These are phyloP conservation scores for Euphorbia lathyris DNA, from an alignment of 345 rosid genomes.

Conservation along the genomic window DNA sequence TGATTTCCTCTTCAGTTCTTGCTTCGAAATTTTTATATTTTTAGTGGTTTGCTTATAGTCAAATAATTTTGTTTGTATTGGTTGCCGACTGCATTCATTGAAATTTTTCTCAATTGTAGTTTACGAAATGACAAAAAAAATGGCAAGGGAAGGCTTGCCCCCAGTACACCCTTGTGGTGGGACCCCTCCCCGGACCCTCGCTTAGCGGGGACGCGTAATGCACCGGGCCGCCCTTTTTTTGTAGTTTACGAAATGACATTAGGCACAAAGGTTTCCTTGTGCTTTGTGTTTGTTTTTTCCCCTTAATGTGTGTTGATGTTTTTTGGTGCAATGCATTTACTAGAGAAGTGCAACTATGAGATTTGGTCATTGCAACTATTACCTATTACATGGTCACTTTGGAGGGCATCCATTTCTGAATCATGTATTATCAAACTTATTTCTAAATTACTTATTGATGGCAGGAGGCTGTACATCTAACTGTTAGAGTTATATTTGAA, in stretches of 20 bases:
- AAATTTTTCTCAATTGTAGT: neutral
- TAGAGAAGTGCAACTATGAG: neutral
- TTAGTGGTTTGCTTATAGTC: too few relatives aligned
- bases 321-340: neutral
- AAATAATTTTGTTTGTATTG: too few relatives aligned
- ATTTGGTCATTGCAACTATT: slow-evolving; percentile 3
- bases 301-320: neutral
- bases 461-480: slow-evolving; percentile 93
- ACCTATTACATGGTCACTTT: neutral
- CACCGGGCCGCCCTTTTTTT: too few relatives aligned
- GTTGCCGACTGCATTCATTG: too few relatives aligned
- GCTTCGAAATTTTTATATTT: too few relatives aligned
- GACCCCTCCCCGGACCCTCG: too few relatives aligned
- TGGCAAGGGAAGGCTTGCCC: too few relatives aligned
- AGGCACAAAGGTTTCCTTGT: neutral
- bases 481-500: slow-evolving; percentile 87
- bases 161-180: too few relatives aligned
- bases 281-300: neutral
- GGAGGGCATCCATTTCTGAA: slow-evolving; percentile 7
- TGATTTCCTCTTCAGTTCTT: too few relatives aligned
- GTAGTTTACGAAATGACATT: neutral
- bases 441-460: slow-evolving; percentile 22
- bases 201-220: too few relatives aligned
- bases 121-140: too few relatives aligned
- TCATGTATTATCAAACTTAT: slow-evolving; percentile 3